Conservation (phyloP, 805 yeast species). For the Sugiyamaella lignohabitans region DNA sequence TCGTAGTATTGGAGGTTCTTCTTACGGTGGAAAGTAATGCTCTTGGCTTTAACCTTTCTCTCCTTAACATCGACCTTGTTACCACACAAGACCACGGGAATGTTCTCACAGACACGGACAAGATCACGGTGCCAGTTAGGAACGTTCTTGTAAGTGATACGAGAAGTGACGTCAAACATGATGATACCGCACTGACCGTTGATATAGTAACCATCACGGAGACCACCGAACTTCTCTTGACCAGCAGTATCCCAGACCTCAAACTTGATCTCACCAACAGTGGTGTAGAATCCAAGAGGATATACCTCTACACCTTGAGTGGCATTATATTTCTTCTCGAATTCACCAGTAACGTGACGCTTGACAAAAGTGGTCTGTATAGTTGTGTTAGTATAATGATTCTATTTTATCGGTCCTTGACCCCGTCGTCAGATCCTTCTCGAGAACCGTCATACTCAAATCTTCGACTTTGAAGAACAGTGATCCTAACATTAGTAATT, state of each 20-base stretch:
- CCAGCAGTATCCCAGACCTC: slow-evolving; percentile 99
- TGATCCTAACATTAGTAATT: too few relatives aligned
- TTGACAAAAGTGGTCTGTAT: slow-evolving; percentile 90
- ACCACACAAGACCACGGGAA: slow-evolving; percentile 98
- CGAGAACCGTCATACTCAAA: neutral
- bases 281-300: slow-evolving; percentile 96
- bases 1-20: slow-evolving; percentile 99
- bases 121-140: slow-evolving; percentile 99
- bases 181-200: slow-evolving; percentile 99
- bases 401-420: neutral
- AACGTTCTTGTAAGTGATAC: slow-evolving; percentile 99
- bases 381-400: slow-evolving; percentile 3
- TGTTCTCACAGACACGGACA: slow-evolving; percentile 99
- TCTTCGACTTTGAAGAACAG: too few relatives aligned
- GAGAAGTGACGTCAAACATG: slow-evolving; percentile 99
- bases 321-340: slow-evolving; percentile 97
- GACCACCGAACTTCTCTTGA: slow-evolving; percentile 99
- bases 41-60: slow-evolving; percentile 99
- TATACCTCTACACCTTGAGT: slow-evolving; percentile 99
- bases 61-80: slow-evolving; percentile 99
- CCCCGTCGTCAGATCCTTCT: neutral
- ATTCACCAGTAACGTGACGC: slow-evolving; percentile 98
- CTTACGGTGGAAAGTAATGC: slow-evolving; percentile 99
- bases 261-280: slow-evolving; percentile 96
- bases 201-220: slow-evolving; percentile 99